Percentiles rank a stretch among this genome's conserved stretches.
Evolutionary conservation across 2,329 filamentous ascomycete genomes (phyloP).

Genomic region (Colletotrichum trifolii): DNA sequence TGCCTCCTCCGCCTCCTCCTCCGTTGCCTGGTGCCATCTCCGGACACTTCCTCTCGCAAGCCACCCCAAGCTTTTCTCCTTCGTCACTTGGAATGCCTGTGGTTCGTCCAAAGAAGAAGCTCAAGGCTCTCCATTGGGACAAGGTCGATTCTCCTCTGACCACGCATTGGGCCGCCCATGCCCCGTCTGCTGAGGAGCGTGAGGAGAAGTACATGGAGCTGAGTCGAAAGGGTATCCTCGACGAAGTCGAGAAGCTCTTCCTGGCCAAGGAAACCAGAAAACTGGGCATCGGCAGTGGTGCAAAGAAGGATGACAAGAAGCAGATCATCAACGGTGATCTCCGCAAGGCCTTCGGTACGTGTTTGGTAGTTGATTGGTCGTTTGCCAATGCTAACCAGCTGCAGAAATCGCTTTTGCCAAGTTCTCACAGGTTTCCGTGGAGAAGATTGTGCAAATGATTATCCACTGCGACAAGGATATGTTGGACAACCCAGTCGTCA

Average conservation of each 20-base stretch:
- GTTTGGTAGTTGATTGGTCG: neutral
- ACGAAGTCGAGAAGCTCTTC: conserved; percentile 97
- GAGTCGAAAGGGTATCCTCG: conserved; percentile 92
- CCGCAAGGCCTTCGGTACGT: conserved; percentile 83
- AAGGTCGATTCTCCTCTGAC: conserved; percentile 94
- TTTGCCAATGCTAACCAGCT: conserved; percentile 21
- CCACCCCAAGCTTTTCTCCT: conserved; percentile 63
- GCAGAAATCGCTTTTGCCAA: conserved; percentile 90
- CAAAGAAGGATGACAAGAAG: conserved; percentile 93
- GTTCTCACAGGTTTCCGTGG: conserved; percentile 84
- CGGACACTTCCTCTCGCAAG: conserved; percentile 80
- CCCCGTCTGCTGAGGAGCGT: conserved; percentile 85
- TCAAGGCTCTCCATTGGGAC: conserved; percentile 99
- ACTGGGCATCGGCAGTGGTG: conserved; percentile 73
- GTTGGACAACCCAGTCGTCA: conserved; percentile 88
- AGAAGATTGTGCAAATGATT: conserved; percentile 90
- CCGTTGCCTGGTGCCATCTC: conserved; percentile 72
- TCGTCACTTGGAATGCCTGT: conserved; percentile 78
- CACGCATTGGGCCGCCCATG: conserved; percentile 91
- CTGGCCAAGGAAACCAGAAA: conserved; percentile 96
- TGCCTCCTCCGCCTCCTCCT: conserved; percentile 58
- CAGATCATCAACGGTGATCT: conserved; percentile 93
- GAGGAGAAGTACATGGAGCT: conserved; percentile 97
- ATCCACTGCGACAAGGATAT: conserved; percentile 94
- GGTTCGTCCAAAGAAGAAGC: conserved; percentile 96